Evolutionary conservation across 805 yeast species (phyloP).

Genomic region (Scheffersomyces spartinae): DNA sequence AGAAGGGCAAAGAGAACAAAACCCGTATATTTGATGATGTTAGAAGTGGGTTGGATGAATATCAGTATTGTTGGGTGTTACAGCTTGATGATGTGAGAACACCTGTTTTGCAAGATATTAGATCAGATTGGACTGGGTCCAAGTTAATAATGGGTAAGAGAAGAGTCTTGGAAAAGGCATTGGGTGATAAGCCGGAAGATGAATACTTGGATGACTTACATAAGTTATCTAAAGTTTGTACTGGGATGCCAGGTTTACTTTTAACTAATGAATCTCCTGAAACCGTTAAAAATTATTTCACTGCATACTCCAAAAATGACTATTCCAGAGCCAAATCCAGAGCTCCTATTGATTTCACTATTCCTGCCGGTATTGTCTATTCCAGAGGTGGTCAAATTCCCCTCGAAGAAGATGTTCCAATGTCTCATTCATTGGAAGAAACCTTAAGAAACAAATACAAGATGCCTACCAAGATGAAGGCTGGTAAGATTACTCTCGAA

Average conservation of each 20-base stretch:
- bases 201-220: constrained; percentile 82
- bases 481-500: constrained; percentile 74
- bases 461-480: constrained; percentile 81
- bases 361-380: constrained; percentile 86
- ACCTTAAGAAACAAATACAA: constrained; percentile 82
- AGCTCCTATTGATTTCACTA: constrained; percentile 71
- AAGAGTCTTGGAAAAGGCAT: constrained; percentile 84
- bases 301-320: constrained; percentile 65
- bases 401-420: constrained; percentile 86
- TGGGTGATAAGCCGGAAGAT: constrained; percentile 79
- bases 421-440: constrained; percentile 93
- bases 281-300: constrained; percentile 84
- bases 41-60: constrained; percentile 67
- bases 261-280: constrained; percentile 84
- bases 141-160: constrained; percentile 84
- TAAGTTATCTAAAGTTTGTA: constrained; percentile 47
- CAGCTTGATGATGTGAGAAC: constrained; percentile 89
- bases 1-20: constrained; percentile 89
- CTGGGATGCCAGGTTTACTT: constrained; percentile 79
- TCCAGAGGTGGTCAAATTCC: constrained; percentile 93
- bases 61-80: constrained; percentile 74
- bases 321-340: constrained; percentile 82
- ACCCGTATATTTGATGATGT: constrained; percentile 86
- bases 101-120: constrained; percentile 85
- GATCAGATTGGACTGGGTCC: constrained; percentile 89